Base-by-base conservation (phyloP, 2,329 filamentous ascomycete genomes). In the Grosmannia penicillata region DNA sequence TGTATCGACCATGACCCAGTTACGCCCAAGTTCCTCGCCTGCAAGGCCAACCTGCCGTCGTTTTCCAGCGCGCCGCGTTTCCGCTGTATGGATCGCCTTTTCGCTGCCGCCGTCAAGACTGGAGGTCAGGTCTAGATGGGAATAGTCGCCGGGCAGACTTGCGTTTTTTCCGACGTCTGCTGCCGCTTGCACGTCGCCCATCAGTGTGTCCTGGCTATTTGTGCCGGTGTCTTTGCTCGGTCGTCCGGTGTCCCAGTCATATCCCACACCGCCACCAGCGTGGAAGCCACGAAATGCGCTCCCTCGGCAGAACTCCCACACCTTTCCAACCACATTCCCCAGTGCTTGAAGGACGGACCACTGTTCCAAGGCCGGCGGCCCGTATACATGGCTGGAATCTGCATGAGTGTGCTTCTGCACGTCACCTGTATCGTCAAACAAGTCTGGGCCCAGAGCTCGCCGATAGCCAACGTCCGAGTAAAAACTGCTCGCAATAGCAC, bases 211-310 rank as follows among this genome's bases (percentile, higher is more conserved):
- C 4, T 8, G 7, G 30, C 30, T 22, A n/a, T 10, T 14, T 11
- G 7, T 33, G 31, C 10, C 10, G 4, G 14, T 19, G 17, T 34
- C n/a, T 24, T 17, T 6, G 6, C 22, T 26, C 25, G 21, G 14
- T 22, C 29, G n/a, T 35, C 47, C 52, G 13, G 41, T 47, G 14
- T 57, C 52, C 45, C 53, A 52, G 37, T 45, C 62, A 51, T 87
- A 93, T 21, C 75, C 76, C 43, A 65, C 66, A 8, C 87, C 89
- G 4, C 81, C 84, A 8, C 87, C 89, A 11, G 87, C 85, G 44
- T 87, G 78, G 55, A 95, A 95, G 0, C 87, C 87, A 39, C 72
- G 70, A 51, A 95, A 93, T 0, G 81, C 73, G 8, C 70, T 74
- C 0, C 63, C 61, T 54, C 66, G 82, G 61, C 87, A 94, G 50